A percentile compares a stretch with the other conserved stretches of the same genome.
phyloP scores from a whole-genome alignment of 495 filamentous ascomycete species.

The Tuber umbilicatum region DNA sequence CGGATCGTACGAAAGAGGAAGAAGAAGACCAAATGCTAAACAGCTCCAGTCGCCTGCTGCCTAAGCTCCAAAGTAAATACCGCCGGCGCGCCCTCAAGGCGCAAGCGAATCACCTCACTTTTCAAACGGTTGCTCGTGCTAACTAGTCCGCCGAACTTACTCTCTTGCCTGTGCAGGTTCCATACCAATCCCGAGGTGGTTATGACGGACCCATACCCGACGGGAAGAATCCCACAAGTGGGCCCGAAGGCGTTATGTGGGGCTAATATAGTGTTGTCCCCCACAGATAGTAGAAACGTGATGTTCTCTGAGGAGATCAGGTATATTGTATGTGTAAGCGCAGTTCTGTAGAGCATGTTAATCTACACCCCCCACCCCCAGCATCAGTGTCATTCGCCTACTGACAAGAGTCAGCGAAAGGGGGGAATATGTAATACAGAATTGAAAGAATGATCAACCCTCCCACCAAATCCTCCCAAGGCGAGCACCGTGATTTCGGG shows the following conservation, averaged over 20 bases:
- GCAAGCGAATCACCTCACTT: constrained; percentile 52
- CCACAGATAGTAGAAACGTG: constrained; percentile 66
- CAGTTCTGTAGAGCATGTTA: background rate
- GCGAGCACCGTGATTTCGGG: constrained; percentile 54
- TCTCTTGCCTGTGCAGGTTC: constrained; percentile 77
- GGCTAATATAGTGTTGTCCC: constrained; percentile 62
- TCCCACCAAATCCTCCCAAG: constrained; percentile 76
- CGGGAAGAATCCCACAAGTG: constrained; percentile 67
- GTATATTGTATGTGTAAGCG: constrained; percentile 48
- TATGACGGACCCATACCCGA: constrained; percentile 65
- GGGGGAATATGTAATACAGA: constrained; percentile 51
- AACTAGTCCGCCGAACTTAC: constrained; percentile 72
- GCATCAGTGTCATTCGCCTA: background rate
- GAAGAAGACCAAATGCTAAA: background rate
- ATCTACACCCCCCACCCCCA: background rate
- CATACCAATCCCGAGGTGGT: constrained; percentile 76
- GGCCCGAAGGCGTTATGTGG: constrained; percentile 48
- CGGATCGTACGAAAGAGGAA: background rate
- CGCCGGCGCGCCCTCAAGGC: constrained; percentile 58
- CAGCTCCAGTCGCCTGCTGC: background rate
- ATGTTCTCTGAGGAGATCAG: constrained; percentile 72
- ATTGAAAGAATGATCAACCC: constrained; percentile 86
- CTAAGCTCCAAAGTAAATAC: constrained; percentile 78
- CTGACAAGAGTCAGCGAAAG: background rate
- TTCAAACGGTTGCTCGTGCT: constrained; percentile 89